These are phyloP conservation scores for Rickenella mellea DNA, from an alignment of 768 basidiomycete genomes.

Conservation along the genomic window DNA sequence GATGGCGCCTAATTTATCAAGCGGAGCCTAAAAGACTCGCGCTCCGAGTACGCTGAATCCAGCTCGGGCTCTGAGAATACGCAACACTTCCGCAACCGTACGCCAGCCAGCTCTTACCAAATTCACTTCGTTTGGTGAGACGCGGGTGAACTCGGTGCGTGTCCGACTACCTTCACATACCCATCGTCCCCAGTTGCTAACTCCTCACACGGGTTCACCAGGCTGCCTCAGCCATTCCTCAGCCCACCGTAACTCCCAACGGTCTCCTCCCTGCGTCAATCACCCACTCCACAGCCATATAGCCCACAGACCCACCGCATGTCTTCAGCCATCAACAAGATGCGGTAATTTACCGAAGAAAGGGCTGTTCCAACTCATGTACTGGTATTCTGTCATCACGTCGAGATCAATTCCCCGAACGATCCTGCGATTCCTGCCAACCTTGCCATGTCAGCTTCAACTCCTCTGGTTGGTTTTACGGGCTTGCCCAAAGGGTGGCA, in stretches of 20 bases:
- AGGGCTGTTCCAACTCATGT: slow-evolving; percentile 57
- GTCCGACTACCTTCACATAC: too few species aligned
- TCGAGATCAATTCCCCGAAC: slow-evolving; percentile 94
- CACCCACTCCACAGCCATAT: slow-evolving; percentile 20
- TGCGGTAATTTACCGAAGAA: slow-evolving; percentile 40
- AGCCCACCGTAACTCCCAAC: slow-evolving; percentile 68
- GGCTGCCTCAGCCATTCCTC: slow-evolving; percentile 32
- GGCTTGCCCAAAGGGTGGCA: slow-evolving; percentile 99
- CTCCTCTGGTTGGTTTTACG: slow-evolving; percentile 91
- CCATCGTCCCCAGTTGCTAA: too few species aligned
- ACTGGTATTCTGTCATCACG: slow-evolving; percentile 65
- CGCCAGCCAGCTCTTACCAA: too few species aligned
- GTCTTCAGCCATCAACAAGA: slow-evolving; percentile 24
- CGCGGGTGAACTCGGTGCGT: too few species aligned
- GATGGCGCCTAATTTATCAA: too few species aligned
- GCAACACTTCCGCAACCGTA: too few species aligned
- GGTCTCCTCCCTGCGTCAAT: slow-evolving; percentile 21
- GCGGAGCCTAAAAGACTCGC: too few species aligned
- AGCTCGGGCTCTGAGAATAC: too few species aligned
- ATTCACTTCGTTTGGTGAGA: too few species aligned
- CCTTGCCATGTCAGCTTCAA: slow-evolving; percentile 99
- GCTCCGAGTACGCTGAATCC: too few species aligned
- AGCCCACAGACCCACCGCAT: slow-evolving; percentile 31
- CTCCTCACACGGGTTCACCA: too few species aligned
- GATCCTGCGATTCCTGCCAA: slow-evolving; percentile 99